Conservation (phyloP, 805 yeast species). For the Yamadazyma takamatsuzukensis region DNA sequence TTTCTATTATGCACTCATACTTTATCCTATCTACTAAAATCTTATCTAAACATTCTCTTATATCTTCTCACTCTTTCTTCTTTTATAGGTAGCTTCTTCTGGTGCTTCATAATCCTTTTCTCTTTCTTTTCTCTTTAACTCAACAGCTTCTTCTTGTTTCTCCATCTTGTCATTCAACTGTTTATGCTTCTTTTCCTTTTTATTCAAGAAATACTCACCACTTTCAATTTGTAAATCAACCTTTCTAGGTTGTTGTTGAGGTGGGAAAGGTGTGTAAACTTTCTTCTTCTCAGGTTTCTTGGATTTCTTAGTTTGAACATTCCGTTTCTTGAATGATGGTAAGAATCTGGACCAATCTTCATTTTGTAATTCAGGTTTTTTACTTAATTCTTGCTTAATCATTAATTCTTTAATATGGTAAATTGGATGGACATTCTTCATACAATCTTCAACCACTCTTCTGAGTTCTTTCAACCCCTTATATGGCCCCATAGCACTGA, state of each 20-base stretch:
- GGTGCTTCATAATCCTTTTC: slow-evolving; percentile 84
- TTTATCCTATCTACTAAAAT: too few species aligned
- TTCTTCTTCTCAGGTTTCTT: slow-evolving; percentile 63
- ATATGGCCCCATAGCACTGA: slow-evolving; percentile 93
- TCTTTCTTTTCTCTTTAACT: slow-evolving; percentile 63
- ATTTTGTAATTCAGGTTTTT: slow-evolving; percentile 90
- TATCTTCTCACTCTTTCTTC: slow-evolving; percentile 25
- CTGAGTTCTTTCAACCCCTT: slow-evolving; percentile 89
- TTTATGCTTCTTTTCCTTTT: slow-evolving; percentile 72
- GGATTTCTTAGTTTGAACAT: slow-evolving; percentile 90
- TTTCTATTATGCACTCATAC: too few species aligned
- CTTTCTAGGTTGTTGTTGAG: slow-evolving; percentile 95
- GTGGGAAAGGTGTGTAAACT: slow-evolving; percentile 98
- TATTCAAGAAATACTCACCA: slow-evolving; percentile 95
- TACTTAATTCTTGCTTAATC: slow-evolving; percentile 94
- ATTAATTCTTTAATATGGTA: slow-evolving; percentile 95
- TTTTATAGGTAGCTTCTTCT: slow-evolving; percentile 55
- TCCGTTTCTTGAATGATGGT: slow-evolving; percentile 95
- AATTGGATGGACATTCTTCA: slow-evolving; percentile 96
- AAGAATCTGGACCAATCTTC: slow-evolving; percentile 97
- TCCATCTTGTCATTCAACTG: slow-evolving; percentile 73
- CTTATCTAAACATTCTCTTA: too few species aligned
- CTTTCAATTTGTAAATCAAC: slow-evolving; percentile 94
- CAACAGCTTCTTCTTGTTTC: slow-evolving; percentile 69
- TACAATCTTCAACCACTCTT: slow-evolving; percentile 95